These are phyloP conservation scores for Backusella psychrophila DNA, from an alignment of 192 early-diverging fungal species.

Conservation along the genomic window DNA sequence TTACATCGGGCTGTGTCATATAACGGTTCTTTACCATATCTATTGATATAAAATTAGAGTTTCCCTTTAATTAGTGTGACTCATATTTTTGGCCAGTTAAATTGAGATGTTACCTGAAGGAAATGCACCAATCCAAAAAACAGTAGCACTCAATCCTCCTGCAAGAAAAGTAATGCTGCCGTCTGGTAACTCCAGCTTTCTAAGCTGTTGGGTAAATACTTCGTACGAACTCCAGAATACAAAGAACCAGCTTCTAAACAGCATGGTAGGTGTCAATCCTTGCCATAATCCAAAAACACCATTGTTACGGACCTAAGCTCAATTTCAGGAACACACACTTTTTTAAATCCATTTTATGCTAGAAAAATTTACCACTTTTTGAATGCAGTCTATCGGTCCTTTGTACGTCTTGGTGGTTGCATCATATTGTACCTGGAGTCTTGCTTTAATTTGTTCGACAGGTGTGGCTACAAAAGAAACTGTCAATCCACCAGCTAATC, in stretches of 20 bases:
- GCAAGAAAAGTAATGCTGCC: conserved; percentile 69
- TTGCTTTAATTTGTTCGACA: conserved; percentile 70
- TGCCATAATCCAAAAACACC: conserved; percentile 81
- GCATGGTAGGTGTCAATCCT: conserved; percentile 79
- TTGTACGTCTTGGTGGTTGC: conserved; percentile 65
- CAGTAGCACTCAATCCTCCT: conserved; percentile 84
- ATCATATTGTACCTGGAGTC: conserved; percentile 76
- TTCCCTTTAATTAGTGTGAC: not conserved
- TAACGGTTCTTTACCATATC: conserved; percentile 93
- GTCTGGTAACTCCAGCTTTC: conserved; percentile 48
- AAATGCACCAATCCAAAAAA: conserved; percentile 75
- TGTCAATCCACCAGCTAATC: conserved; percentile 69
- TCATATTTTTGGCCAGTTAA: conserved; percentile 5
- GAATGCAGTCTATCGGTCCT: conserved; percentile 85
- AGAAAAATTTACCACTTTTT: conserved; percentile 53
- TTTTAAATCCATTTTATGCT: not conserved
- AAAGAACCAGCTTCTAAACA: conserved; percentile 86
- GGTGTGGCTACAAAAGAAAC: conserved; percentile 83
- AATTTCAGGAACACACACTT: not conserved
- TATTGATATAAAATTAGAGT: conserved; percentile 7
- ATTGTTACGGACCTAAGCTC: conserved; percentile 60
- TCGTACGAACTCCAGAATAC: conserved; percentile 70
- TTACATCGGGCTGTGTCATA: conserved; percentile 86
- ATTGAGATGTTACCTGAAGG: conserved; percentile 29
- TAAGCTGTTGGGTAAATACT: conserved; percentile 53